These are phyloP conservation scores for Raphanus hybrid DNA, from an alignment of 441 rosid species.

Conservation along the genomic window DNA sequence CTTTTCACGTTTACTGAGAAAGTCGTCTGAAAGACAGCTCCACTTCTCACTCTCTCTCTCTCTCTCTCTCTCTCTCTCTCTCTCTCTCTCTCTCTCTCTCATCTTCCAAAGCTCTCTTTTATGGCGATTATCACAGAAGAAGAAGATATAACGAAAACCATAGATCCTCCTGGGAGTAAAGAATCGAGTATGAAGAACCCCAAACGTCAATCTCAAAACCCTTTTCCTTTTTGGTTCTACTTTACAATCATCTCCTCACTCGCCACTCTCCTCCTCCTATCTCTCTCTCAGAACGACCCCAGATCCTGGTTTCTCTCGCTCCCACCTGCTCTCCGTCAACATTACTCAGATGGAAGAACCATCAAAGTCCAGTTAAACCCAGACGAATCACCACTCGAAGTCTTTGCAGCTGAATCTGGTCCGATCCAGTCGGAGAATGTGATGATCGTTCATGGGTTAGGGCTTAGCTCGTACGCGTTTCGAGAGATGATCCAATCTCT, in stretches of 20 bases:
- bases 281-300: slow-evolving; percentile 56
- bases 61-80: not conserved
- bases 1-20: slow-evolving; percentile 27
- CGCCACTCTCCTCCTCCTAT: slow-evolving; percentile 46
- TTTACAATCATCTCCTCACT: slow-evolving; percentile 46
- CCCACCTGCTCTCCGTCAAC: slow-evolving; percentile 67
- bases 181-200: slow-evolving; percentile 27
- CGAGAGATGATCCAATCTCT: slow-evolving; percentile 51
- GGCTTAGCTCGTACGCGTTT: slow-evolving; percentile 80
- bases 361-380: slow-evolving; percentile 66
- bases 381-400: slow-evolving; percentile 58
- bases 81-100: not conserved
- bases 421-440: slow-evolving; percentile 55
- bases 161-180: slow-evolving; percentile 20
- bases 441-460: slow-evolving; percentile 79
- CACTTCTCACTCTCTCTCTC: slow-evolving; percentile 11
- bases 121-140: slow-evolving; percentile 65
- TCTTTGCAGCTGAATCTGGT: slow-evolving; percentile 65
- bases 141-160: slow-evolving; percentile 40
- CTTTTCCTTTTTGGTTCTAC: slow-evolving; percentile 64
- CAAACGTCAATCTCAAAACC: slow-evolving; percentile 40
- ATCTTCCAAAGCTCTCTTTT: slow-evolving; percentile 26
- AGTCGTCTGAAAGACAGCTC: slow-evolving; percentile 21
- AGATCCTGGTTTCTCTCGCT: slow-evolving; percentile 82
- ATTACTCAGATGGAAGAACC: slow-evolving; percentile 76